Percentiles rank a stretch among this genome's conserved stretches.
Conservation (phyloP, 345 rosid species). For the Rhizophora apiculata region DNA sequence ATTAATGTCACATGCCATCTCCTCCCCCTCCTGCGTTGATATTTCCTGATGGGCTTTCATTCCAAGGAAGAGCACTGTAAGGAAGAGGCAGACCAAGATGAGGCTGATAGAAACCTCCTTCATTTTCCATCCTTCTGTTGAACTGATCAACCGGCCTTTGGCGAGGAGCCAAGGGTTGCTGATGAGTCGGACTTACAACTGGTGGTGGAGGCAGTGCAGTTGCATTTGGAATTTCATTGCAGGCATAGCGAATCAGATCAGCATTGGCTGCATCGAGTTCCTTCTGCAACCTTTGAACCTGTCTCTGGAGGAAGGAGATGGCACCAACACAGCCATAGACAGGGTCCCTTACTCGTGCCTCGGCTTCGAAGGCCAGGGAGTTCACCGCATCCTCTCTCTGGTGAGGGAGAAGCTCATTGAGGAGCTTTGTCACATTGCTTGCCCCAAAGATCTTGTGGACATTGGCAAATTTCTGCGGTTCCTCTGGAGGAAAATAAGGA, state of each 20-base stretch:
- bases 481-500: conserved; percentile 96
- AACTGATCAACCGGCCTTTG: conserved; percentile 20
- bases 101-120: conserved; percentile 28
- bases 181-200: conserved; percentile 10
- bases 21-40: conserved; percentile 43
- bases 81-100: conserved; percentile 14
- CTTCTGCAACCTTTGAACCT: conserved; percentile 84
- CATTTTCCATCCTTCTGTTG: conserved; percentile 33
- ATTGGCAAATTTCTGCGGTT: conserved; percentile 86
- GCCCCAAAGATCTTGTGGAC: conserved; percentile 98
- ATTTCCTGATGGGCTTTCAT: conserved; percentile 38
- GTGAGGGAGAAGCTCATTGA: conserved; percentile 82
- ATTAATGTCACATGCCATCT: conserved; percentile 56
- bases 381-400: conserved; percentile 95
- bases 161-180: conserved; percentile 4
- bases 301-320: conserved; percentile 86
- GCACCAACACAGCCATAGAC: conserved; percentile 94
- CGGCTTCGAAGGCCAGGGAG: conserved; percentile 92
- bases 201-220: conserved; percentile 20
- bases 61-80: conserved; percentile 31
- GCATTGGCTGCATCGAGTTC: conserved; percentile 87
- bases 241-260: conserved; percentile 56
- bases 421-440: conserved; percentile 88
- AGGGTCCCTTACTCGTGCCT: conserved; percentile 87
- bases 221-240: conserved; percentile 22